Evolutionary conservation across 176 grass and related monocot genomes (phyloP), one percentile per base, ranked within the genome.

Genomic region (Cenchrus fungigraminus): DNA sequence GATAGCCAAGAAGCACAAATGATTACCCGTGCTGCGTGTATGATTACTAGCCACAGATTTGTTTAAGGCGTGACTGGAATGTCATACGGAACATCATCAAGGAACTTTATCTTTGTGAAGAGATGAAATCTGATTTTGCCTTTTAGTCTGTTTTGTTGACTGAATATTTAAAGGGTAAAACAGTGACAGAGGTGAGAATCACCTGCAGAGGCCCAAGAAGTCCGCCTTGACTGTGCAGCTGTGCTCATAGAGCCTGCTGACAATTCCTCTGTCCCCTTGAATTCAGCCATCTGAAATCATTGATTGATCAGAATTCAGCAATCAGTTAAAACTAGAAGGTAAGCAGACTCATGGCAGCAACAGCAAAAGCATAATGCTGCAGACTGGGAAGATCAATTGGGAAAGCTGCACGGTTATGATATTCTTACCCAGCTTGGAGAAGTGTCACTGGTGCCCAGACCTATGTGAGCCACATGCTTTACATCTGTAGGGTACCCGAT

Each of bases 401-500:
- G 58, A 74, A 65, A 31, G 54, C 11, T 47, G 70, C 61, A 12
- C 12, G 5, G 61, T 44, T 79, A 81, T 87, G 73, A 42, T n/a
- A 80, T 79, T 34, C 34, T 89, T 96, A 99, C 93, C 97, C 97
- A 96, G 82, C 71, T 91, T 51, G 93, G 91, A 80, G 91, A 88
- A 52, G 77, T 88, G 32, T 79, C 91, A 77, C 71, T 86, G 64
- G 88, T 68, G 19, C 88, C 90, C 84, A 89, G 87, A 59, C 97
- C 93, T 76, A 99, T 94, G 88, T 99, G 97, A 76, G 97, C 87
- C 59, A 99, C 90, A 75, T 94, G 97, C 83, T 89, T 93, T 70
- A 99, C 97, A 84, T 99, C 91, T 68, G 91, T 99, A 47, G 97
- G 97, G 74, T 87, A 91, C 17, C 97, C 97, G 32, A 99, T 99